Conservation (phyloP, 306 rosid species). For the Neltuma alba region DNA sequence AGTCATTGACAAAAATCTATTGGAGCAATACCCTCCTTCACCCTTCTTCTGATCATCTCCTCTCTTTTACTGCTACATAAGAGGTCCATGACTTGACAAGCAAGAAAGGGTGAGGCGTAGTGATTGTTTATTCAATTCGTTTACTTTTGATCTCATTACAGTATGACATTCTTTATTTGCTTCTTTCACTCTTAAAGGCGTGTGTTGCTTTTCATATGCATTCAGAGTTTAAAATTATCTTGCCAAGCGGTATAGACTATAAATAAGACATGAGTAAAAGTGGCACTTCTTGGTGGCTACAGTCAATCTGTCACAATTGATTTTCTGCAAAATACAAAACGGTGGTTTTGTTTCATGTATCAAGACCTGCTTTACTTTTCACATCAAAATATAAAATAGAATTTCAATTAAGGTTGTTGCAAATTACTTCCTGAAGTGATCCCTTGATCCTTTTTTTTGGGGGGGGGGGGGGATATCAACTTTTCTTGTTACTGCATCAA, state of each 20-base stretch:
- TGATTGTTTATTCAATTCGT: not conserved
- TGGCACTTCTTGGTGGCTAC: not conserved
- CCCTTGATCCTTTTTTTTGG: not conserved
- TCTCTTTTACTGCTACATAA: not conserved
- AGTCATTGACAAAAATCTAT: not conserved
- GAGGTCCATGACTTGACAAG: not conserved
- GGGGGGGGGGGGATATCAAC: slow-evolving; percentile 56
- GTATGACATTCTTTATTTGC: not conserved
- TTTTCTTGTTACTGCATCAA: not conserved
- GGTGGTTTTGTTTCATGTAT: not conserved
- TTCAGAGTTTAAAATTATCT: not conserved
- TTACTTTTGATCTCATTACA: not conserved
- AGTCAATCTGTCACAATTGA: not conserved
- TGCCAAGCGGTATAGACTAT: not conserved
- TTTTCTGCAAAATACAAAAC: not conserved
- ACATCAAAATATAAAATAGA: not conserved
- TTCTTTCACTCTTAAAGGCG: not conserved
- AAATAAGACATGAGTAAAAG: not conserved
- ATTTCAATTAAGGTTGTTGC: not conserved
- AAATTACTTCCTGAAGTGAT: not conserved
- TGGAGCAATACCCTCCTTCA: not conserved
- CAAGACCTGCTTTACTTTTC: not conserved
- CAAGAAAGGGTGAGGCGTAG: not conserved
- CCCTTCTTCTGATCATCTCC: not conserved
- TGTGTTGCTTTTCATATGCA: not conserved